Percentiles rank a stretch among this genome's conserved stretches.
These are phyloP conservation scores for Flaveria brownii DNA, from an alignment of 129 eudicot species.

Conservation along the genomic window DNA sequence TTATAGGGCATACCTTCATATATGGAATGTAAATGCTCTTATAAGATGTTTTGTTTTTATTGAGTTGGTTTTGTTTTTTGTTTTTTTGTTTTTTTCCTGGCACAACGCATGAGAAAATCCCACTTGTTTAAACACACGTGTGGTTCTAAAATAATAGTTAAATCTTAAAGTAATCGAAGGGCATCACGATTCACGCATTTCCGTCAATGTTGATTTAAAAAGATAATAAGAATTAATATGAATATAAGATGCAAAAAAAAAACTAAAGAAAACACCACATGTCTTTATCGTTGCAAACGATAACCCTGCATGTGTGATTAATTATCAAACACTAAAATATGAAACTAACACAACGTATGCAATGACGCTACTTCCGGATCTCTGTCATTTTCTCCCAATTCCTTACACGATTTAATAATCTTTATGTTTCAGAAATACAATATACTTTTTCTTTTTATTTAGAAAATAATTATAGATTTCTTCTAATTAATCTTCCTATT, in stretches of 20 bases:
- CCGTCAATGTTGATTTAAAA: neutral
- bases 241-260: neutral
- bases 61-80: no score
- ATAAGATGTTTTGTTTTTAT: no score
- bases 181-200: neutral
- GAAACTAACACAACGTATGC: constrained; percentile 6
- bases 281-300: neutral
- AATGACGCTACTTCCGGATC: neutral
- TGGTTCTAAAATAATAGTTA: neutral
- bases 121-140: no score
- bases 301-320: neutral
- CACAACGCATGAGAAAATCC: no score
- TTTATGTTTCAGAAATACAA: neutral
- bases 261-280: neutral
- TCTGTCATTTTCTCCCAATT: neutral
- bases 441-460: neutral
- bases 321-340: neutral
- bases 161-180: neutral
- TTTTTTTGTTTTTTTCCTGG: no score
- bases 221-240: neutral
- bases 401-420: neutral
- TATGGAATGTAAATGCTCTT: no score
- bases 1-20: no score
- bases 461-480: neutral
- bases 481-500: no score